Conservation (phyloP, 2,329 filamentous ascomycete genomes). For the Onygenales sp. region DNA sequence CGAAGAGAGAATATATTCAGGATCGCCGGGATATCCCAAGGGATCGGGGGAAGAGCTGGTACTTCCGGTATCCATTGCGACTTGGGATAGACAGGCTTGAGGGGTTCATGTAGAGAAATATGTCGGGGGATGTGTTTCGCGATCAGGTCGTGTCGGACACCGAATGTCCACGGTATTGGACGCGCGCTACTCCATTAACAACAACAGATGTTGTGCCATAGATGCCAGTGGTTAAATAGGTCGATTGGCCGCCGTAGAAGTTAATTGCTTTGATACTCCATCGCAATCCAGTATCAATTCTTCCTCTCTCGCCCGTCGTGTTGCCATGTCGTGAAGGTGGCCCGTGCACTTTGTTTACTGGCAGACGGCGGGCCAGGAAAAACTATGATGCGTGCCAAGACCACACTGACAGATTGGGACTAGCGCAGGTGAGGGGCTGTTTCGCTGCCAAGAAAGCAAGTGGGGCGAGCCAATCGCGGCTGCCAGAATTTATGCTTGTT, state of each 20-base stretch:
- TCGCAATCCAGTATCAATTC: not conserved
- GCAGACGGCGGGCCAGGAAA: not conserved
- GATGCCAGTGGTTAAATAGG: not conserved
- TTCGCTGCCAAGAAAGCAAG: not conserved
- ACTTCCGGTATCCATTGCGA: conserved; percentile 25
- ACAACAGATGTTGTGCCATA: not conserved
- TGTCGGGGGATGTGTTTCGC: not conserved
- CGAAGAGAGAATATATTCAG: conserved; percentile 33
- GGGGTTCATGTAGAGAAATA: not conserved
- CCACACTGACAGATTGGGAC: not conserved
- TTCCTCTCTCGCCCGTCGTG: not conserved
- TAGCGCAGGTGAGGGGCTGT: not conserved
- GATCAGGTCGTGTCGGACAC: not conserved
- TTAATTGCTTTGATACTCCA: not conserved
- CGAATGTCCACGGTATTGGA: not conserved
- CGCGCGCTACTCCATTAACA: not conserved
- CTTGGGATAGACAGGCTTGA: not conserved
- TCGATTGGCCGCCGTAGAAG: not conserved
- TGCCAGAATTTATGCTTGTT: not conserved
- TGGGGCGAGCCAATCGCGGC: not conserved
- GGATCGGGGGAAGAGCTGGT: conserved; percentile 34
- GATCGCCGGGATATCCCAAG: conserved; percentile 32
- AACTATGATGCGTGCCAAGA: not conserved
- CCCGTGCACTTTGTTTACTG: conserved; percentile 11
- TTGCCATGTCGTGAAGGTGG: conserved; percentile 4